Percentiles rank a stretch among this genome's conserved stretches.
Evolutionary conservation across 306 rosid species (phyloP).

Genomic region (Abrus precatorius): DNA sequence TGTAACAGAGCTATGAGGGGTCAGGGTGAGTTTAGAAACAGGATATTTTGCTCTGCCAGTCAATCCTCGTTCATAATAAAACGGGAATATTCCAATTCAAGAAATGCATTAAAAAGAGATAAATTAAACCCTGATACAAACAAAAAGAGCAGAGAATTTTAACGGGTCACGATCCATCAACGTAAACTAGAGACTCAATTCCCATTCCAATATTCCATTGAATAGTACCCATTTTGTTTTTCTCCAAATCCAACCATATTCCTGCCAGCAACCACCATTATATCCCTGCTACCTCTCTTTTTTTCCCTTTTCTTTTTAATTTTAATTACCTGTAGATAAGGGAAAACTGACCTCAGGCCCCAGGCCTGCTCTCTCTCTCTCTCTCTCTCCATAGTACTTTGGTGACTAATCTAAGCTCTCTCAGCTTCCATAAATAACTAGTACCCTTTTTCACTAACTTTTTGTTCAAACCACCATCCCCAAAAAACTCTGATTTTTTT

Average conservation of each 20-base stretch:
- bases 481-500: constrained; percentile 54
- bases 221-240: constrained; percentile 70
- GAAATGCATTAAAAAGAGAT: constrained; percentile 42
- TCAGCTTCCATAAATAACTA: constrained; percentile 63
- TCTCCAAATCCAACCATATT: constrained; percentile 73
- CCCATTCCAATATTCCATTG: constrained; percentile 70
- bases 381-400: constrained; percentile 46
- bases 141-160: constrained; percentile 53
- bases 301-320: background rate
- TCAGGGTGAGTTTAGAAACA: constrained; percentile 46
- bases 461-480: constrained; percentile 67
- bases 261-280: constrained; percentile 62
- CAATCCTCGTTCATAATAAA: constrained; percentile 73
- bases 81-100: constrained; percentile 68
- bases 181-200: constrained; percentile 51
- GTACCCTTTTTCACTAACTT: constrained; percentile 73
- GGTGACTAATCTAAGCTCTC: constrained; percentile 42
- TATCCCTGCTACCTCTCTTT: constrained; percentile 45
- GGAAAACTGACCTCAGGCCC: constrained; percentile 29
- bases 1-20: constrained; percentile 43
- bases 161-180: constrained; percentile 72
- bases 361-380: background rate
- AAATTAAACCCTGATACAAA: constrained; percentile 54
- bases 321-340: constrained; percentile 44
- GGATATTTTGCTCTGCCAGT: constrained; percentile 63